Conservation (phyloP, 495 filamentous ascomycete genomes). For the Lichenothelia convexa region DNA sequence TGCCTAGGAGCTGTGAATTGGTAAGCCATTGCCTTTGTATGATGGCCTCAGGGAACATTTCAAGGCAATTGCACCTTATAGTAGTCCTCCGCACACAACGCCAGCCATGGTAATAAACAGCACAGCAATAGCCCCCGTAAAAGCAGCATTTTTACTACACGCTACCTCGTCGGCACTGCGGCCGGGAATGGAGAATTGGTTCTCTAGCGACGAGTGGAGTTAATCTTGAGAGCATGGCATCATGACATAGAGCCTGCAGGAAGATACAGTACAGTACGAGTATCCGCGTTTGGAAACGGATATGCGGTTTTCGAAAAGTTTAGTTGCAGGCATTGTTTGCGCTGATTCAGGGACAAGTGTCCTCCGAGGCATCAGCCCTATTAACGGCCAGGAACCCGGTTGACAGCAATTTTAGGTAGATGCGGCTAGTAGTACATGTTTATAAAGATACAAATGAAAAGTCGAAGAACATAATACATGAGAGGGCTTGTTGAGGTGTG, state of each 20-base stretch:
- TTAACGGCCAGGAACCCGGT: too few relatives aligned
- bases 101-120: constrained; percentile 28
- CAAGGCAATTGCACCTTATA: constrained; percentile 45
- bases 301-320: background rate
- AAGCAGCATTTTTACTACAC: constrained; percentile 19
- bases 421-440: too few relatives aligned
- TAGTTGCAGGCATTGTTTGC: too few relatives aligned
- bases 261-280: background rate
- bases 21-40: background rate
- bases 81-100: constrained; percentile 59
- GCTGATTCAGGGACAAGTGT: too few relatives aligned
- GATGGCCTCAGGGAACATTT: background rate
- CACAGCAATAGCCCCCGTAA: constrained; percentile 18
- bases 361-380: too few relatives aligned
- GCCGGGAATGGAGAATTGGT: too few relatives aligned
- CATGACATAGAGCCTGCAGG: background rate
- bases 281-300: background rate
- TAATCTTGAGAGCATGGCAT: background rate
- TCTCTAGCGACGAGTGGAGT: too few relatives aligned
- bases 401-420: too few relatives aligned
- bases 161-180: too few relatives aligned
- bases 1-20: constrained; percentile 43
- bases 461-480: too few relatives aligned
- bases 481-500: too few relatives aligned
- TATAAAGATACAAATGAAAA: too few relatives aligned